Conservation (phyloP, 2,329 filamentous ascomycete species). For the Ceratocystis alfenasii region DNA sequence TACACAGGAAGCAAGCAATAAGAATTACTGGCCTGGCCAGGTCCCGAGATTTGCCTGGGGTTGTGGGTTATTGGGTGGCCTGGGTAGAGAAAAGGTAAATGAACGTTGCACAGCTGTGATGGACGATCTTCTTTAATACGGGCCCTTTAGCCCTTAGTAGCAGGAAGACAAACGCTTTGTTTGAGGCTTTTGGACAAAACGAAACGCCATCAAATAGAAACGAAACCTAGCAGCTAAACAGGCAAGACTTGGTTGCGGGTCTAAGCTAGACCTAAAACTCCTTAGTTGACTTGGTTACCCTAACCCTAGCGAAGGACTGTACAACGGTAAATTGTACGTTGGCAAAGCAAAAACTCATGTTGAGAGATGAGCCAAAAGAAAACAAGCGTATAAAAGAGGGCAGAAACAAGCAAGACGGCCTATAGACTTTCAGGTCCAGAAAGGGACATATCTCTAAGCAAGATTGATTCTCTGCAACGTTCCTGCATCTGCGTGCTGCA, state of each 20-base stretch:
- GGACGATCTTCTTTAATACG: background rate
- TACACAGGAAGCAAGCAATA: no score
- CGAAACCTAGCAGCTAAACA: background rate
- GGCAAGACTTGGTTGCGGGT: background rate
- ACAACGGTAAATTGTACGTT: background rate
- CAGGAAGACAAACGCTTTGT: constrained; percentile 5
- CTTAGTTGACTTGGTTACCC: background rate
- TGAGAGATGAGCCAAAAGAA: background rate
- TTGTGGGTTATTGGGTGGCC: no score
- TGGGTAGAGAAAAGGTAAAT: no score
- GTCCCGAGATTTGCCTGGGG: background rate
- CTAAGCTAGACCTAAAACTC: background rate
- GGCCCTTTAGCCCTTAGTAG: background rate
- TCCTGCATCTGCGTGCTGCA: constrained; percentile 8
- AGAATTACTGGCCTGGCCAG: background rate
- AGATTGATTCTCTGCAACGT: background rate
- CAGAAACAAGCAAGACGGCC: background rate
- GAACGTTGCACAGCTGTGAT: background rate
- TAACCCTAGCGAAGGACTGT: background rate
- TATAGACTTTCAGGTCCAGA: no score
- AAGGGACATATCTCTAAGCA: no score
- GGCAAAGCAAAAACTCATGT: background rate
- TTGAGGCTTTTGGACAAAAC: background rate
- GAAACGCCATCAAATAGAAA: background rate
- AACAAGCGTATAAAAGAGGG: background rate